Evolutionary conservation across 2,329 filamentous ascomycete species (phyloP), one percentile per base, ranked within the genome.

Genomic region (Aureobasidium vineae): DNA sequence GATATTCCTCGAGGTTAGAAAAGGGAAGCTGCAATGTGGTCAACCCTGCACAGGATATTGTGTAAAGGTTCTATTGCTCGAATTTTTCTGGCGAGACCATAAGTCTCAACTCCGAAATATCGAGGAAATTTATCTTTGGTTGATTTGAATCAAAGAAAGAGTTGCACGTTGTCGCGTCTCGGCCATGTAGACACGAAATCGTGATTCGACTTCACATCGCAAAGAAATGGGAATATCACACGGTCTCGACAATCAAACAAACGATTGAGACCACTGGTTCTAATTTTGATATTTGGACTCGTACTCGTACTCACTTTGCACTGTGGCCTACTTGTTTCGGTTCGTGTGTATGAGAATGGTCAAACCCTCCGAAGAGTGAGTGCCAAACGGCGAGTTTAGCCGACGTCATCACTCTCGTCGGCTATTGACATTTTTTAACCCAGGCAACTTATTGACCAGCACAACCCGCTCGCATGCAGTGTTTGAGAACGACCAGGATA

Each of bases 391-490:
- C 8, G 15, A 60, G 57, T 61, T 49, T 49, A 41, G 26, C 19
- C 57, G 57, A 61, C 57, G 57, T 61, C 59, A 63, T 50, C 43
- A 63, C 21, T 47, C 19, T 50, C 21, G 33, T 52, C 45, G 45
- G 45, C 59, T 26, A 38, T 41, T 63, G 59, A 50, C 21, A 38
- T 41, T 52, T 63, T 63, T 52, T 38, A 3, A 16, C 41, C 33
- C 15, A 28, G 45, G 2, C 45, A 31, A 52, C 15, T 31, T 16
- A 21, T 36, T 16, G 10, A 63, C 33, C 19, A 15, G 21, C 15
- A 61, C 57, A 41, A 63, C 33, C 41, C 45, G 59, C 36, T 40
- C 45, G 59, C 33, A 63, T 63, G 59, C 59, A 63, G 45, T 63
- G 33, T 16, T 41, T 50, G 45, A 63, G 28, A 41, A 52, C 31